These are phyloP conservation scores for Corymbia maculata DNA, from an alignment of 345 rosid species.

Conservation along the genomic window DNA sequence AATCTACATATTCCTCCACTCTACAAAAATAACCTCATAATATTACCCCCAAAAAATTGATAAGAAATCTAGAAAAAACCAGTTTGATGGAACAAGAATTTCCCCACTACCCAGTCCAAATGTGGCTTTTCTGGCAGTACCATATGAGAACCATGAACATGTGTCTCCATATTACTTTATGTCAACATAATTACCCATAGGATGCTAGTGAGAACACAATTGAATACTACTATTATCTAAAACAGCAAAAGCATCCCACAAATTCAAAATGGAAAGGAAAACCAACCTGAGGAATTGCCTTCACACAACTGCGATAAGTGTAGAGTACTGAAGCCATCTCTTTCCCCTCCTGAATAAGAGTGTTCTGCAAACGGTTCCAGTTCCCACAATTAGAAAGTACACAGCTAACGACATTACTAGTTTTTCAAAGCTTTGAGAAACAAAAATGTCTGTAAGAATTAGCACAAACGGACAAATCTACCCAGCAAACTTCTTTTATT, in stretches of 20 bases:
- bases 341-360: constrained; percentile 88
- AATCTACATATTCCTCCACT: neutral
- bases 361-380: constrained; percentile 44
- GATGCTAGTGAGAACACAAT: neutral
- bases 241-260: neutral
- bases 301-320: constrained; percentile 95
- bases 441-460: neutral
- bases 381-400: neutral
- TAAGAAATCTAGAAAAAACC: neutral
- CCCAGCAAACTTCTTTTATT: neutral
- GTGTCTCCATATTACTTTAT: neutral
- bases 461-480: neutral
- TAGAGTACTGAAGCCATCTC: constrained; percentile 97
- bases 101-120: neutral
- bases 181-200: neutral
- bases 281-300: constrained; percentile 94
- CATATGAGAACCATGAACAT: neutral
- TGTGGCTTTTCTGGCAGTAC: neutral
- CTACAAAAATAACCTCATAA: neutral
- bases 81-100: neutral
- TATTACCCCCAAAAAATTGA: neutral
- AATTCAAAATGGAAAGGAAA: neutral
- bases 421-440: neutral
- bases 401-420: neutral
- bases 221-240: neutral